These are phyloP conservation scores for Chiua virens DNA, from an alignment of 768 basidiomycete genomes.

Conservation along the genomic window DNA sequence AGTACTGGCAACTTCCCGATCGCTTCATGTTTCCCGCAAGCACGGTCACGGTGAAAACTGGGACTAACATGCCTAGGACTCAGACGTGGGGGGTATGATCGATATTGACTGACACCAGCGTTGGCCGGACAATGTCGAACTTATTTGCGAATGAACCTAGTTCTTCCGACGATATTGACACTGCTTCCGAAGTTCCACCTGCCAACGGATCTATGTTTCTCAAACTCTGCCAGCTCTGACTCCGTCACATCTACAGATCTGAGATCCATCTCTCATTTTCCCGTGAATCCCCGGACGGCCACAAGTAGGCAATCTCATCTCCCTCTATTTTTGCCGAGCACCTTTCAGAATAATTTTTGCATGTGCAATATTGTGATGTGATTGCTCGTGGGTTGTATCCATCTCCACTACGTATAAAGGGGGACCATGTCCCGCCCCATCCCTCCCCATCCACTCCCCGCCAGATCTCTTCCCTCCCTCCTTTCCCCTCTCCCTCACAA, in stretches of 20 bases:
- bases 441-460: constrained; percentile 13
- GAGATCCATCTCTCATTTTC: constrained; percentile 29
- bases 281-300: constrained; percentile 35
- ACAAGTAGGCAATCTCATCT: constrained; percentile 32
- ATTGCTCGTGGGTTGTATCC: constrained; percentile 24
- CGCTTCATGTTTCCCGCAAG: constrained; percentile 10
- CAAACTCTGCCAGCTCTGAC: constrained; percentile 24
- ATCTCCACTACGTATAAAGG: constrained; percentile 32
- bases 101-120: constrained; percentile 6
- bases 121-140: constrained; percentile 12
- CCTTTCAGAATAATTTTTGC: constrained; percentile 28
- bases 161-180: constrained; percentile 18
- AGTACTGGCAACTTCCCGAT: constrained; percentile 22
- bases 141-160: constrained; percentile 8
- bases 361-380: constrained; percentile 20
- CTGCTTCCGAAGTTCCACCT: constrained; percentile 15
- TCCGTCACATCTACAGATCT: constrained; percentile 32
- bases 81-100: background rate
- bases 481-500: constrained; percentile 7
- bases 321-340: constrained; percentile 34
- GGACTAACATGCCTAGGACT: background rate
- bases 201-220: constrained; percentile 34
- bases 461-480: background rate
- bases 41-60: constrained; percentile 2
- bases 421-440: constrained; percentile 7